A percentile compares a stretch with the other conserved stretches of the same genome.
Conservation (phyloP, 1,284 basidiomycete species). For the Ceratobasidium sp. region DNA sequence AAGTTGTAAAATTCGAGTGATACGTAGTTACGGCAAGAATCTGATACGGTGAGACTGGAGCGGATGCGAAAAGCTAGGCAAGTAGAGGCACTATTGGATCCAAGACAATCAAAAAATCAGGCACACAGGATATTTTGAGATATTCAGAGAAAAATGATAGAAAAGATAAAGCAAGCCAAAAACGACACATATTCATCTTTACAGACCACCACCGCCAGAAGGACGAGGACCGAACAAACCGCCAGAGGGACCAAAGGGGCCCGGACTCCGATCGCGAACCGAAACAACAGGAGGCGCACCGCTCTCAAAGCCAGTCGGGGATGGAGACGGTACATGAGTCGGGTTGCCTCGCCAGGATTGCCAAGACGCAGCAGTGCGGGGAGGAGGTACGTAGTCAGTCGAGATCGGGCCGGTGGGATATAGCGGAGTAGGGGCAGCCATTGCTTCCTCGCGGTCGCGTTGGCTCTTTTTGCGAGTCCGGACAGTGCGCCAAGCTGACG, state of each 20-base stretch:
- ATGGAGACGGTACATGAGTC: slow-evolving; percentile 34
- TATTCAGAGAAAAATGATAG: slow-evolving; percentile 2
- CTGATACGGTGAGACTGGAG: neutral
- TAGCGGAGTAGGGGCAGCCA: slow-evolving; percentile 33
- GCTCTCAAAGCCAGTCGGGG: slow-evolving; percentile 22
- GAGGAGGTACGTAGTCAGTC: slow-evolving; percentile 39
- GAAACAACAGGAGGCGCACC: slow-evolving; percentile 42
- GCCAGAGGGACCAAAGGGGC: slow-evolving; percentile 44
- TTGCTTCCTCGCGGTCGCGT: slow-evolving; percentile 41
- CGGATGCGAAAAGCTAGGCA: neutral
- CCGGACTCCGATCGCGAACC: slow-evolving; percentile 44
- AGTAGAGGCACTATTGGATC: neutral
- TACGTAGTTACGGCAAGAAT: slow-evolving; percentile 8
- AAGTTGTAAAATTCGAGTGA: slow-evolving; percentile 16
- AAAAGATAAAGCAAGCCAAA: slow-evolving; percentile 21
- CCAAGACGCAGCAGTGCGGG: slow-evolving; percentile 41
- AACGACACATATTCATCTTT: slow-evolving; percentile 1
- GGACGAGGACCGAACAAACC: slow-evolving; percentile 41
- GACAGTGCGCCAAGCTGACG: slow-evolving; percentile 38
- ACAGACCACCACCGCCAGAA: slow-evolving; percentile 31
- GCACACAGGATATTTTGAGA: neutral
- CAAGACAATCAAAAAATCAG: neutral
- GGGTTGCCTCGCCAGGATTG: slow-evolving; percentile 40
- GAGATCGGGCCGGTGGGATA: slow-evolving; percentile 41
- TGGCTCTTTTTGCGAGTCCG: slow-evolving; percentile 41